Base-by-base conservation (phyloP, 2,329 filamentous ascomycete species). In the Trichoderma aggressivum region DNA sequence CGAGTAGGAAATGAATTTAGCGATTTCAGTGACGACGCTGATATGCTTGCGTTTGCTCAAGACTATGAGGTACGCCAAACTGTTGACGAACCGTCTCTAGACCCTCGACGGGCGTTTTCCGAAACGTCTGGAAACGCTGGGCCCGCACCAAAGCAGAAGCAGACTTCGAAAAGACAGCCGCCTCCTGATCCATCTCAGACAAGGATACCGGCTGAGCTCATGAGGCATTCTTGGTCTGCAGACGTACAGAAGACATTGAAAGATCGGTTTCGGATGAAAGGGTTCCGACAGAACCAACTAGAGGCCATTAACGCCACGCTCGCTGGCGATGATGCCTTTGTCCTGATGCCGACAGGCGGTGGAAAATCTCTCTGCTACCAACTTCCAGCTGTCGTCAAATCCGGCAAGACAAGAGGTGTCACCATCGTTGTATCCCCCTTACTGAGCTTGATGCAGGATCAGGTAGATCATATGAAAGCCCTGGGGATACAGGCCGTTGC, bases 331-430 rank as follows among this genome's bases (percentile, higher is more conserved):
- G 95, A 99, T 81, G 91, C 92, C 0, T 99, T 99, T 79, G 92
- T 99, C 18, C 85, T 99, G 50, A 99, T 99, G 96, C 96, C 97
- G 3, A 99, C 96, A 0, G 96, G 96, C 67, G 96, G 96, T 72
- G 96, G 96, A 55, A 99, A 99, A 79, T 98, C 95, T 1, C 85
- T 99, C 2, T 98, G 96, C 80, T 99, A 99, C 79, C 97, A 99
- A 80, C 84, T 99, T 14, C 97, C 96, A 16, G 93, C 96, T 2
- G 88, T 98, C 24, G 86, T 99, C 36, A 88, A 86, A 61, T 92
- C 89, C 59, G 96, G 96, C 56, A 92, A 88, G 76, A 98, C 95
- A 0, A 85, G 85, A 39, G 97, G 96, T 4, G 90, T 99, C 28
- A 98, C 95, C 0, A 87, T 99, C 68, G 96, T 99, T 3, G 89